phyloP scores from a whole-genome alignment of 352 stramenopile species.

The Pythium dissotocum region DNA sequence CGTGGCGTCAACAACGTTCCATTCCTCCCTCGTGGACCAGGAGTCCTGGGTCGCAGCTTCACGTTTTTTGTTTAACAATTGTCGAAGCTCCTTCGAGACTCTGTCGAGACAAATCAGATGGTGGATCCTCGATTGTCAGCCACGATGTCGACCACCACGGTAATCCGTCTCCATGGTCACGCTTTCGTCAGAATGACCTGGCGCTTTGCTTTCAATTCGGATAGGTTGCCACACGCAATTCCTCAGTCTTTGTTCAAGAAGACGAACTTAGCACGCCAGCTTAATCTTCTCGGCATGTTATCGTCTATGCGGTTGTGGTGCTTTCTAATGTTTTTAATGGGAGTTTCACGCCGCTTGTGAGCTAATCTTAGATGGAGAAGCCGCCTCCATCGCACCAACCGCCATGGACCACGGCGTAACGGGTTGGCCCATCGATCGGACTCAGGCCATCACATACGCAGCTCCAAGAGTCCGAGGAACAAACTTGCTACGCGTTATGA shows the following conservation, averaged over 20 bases:
- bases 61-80: not conserved
- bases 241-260: too few species aligned
- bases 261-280: too few species aligned
- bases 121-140: not conserved
- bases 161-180: not conserved
- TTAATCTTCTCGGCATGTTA: too few species aligned
- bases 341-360: not conserved
- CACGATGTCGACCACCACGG: not conserved
- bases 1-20: not conserved
- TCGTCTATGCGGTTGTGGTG: too few species aligned
- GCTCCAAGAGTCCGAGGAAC: not conserved
- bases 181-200: too few species aligned
- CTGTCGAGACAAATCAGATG: not conserved
- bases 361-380: not conserved
- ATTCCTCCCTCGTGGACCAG: not conserved
- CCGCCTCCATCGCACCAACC: not conserved
- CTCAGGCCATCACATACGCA: not conserved
- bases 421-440: not conserved
- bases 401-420: not conserved
- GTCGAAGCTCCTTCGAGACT: not conserved
- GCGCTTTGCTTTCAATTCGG: too few species aligned
- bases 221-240: too few species aligned
- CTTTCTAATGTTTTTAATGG: not conserved
- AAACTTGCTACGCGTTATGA: conserved; percentile 8
- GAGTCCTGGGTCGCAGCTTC: not conserved